Evolutionary conservation across 495 filamentous ascomycete species (phyloP).

Genomic region (Trichoderma gamsii): DNA sequence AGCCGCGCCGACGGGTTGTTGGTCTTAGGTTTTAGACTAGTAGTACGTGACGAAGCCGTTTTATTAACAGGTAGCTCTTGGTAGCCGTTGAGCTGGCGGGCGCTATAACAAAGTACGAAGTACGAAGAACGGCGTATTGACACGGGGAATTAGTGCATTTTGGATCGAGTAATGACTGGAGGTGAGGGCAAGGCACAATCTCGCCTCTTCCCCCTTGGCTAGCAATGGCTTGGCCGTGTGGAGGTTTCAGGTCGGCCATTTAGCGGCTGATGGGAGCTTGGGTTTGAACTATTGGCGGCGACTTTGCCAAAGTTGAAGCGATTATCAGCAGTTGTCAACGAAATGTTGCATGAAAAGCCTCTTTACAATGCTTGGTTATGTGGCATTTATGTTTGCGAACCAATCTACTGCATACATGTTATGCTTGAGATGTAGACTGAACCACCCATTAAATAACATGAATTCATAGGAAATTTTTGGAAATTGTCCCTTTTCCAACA

Average conservation of each 20-base stretch:
- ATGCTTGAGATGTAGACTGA: no score
- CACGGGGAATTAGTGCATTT: conserved; percentile 4
- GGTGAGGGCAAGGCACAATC: not conserved
- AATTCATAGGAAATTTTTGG: no score
- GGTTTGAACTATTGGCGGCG: not conserved
- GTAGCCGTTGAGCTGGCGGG: not conserved
- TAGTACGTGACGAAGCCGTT: not conserved
- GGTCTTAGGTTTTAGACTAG: not conserved
- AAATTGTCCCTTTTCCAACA: no score
- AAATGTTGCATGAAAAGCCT: no score
- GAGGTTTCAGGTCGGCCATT: conserved; percentile 9
- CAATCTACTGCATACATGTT: no score
- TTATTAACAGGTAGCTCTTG: not conserved
- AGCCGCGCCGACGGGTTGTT: not conserved
- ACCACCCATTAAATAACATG: no score
- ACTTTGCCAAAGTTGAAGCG: no score
- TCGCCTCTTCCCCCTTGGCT: not conserved
- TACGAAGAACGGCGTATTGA: not conserved
- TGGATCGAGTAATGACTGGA: not conserved
- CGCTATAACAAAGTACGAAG: not conserved
- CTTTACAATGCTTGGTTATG: no score
- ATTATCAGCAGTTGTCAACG: no score
- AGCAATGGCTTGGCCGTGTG: not conserved
- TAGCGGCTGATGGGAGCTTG: not conserved
- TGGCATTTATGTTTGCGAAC: no score